Conservation (phyloP, 192 early-diverging fungal species). For the Thamnidium elegans region DNA sequence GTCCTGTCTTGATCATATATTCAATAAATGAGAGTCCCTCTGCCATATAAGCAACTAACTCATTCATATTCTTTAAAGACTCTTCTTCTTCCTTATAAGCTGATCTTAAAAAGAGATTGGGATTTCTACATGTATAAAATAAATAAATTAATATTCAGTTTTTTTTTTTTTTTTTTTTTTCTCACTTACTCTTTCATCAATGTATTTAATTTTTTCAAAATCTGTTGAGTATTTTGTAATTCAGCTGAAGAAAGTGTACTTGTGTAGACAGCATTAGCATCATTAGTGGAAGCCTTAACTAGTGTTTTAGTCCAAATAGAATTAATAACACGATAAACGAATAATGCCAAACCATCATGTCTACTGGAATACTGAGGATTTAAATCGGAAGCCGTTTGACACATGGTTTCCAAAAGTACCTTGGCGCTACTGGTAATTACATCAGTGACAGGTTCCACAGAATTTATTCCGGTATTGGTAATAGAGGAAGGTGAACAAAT, state of each 20-base stretch:
- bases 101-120: neutral
- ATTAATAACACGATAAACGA: conserved; percentile 3
- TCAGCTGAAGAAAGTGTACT: neutral
- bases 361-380: neutral
- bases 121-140: neutral
- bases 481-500: neutral
- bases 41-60: neutral
- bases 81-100: neutral
- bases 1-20: conserved; percentile 7
- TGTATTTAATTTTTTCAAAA: neutral
- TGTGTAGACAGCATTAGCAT: neutral
- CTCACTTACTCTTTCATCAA: conserved; percentile 7
- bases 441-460: neutral
- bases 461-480: too few relatives aligned
- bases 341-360: conserved; percentile 7
- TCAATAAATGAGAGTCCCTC: conserved; percentile 1
- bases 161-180: neutral
- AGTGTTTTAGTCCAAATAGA: neutral
- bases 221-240: conserved; percentile 3
- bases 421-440: neutral
- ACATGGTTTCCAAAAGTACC: neutral
- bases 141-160: neutral
- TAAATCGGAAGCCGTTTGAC: neutral
- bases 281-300: neutral
- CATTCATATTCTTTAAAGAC: neutral